These are phyloP conservation scores for Allium fistulosum DNA, from an alignment of 106 monocot species.

Conservation along the genomic window DNA sequence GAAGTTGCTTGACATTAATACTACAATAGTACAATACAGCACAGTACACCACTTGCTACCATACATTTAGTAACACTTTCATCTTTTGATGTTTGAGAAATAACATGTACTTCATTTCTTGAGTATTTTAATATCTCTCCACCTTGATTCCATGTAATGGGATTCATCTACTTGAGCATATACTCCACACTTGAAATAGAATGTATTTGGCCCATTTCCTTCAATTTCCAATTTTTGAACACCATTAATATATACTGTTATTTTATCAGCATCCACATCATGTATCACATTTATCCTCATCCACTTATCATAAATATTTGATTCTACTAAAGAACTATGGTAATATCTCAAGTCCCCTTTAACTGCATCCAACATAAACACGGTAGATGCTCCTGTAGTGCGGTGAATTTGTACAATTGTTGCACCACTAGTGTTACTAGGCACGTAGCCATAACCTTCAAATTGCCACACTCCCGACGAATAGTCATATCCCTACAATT, in stretches of 20 bases:
- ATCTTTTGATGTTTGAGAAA: no score
- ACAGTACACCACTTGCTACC: no score
- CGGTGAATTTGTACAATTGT: constrained; percentile 12
- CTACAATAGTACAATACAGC: no score
- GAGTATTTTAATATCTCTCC: constrained; percentile 6
- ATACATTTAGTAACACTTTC: no score
- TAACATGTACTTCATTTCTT: neutral
- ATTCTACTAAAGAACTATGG: constrained; percentile 1
- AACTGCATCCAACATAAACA: constrained; percentile 7
- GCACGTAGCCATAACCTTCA: constrained; percentile 19
- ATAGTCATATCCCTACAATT: constrained; percentile 18
- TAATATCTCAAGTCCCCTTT: constrained; percentile 6
- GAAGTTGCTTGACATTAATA: no score
- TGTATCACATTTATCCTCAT: constrained; percentile 19
- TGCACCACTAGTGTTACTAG: constrained; percentile 11
- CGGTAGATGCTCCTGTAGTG: neutral
- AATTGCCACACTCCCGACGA: constrained; percentile 22
- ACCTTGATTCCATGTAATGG: constrained; percentile 9
- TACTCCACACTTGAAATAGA: constrained; percentile 21
- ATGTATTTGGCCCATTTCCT: constrained; percentile 1
- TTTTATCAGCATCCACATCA: constrained; percentile 8
- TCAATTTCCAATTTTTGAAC: constrained; percentile 6
- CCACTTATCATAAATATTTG: constrained; percentile 12
- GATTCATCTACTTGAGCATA: constrained; percentile 1
- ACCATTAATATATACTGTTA: constrained; percentile 3